phyloP scores from a whole-genome alignment of 2,329 filamentous ascomycete species.

The Cercospora sp. region DNA sequence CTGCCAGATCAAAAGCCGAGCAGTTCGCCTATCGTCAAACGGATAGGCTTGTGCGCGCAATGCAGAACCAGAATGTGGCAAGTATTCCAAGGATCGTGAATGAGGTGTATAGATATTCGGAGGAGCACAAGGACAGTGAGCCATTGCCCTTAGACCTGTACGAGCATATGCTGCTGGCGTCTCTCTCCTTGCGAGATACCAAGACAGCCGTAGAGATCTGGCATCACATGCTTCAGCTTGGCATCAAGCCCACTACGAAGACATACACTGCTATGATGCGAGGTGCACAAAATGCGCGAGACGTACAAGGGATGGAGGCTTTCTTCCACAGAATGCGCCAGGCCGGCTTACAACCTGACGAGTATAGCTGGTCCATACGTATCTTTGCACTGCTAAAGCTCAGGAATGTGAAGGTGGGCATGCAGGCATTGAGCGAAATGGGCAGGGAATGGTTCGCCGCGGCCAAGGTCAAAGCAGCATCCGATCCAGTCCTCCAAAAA shows the following conservation, averaged over 20 bases:
- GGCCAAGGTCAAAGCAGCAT: slow-evolving; percentile 28
- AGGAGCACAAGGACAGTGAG: slow-evolving; percentile 9
- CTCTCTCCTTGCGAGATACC: slow-evolving; percentile 47
- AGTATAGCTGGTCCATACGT: slow-evolving; percentile 67
- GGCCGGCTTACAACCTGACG: slow-evolving; percentile 63
- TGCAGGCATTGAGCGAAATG: slow-evolving; percentile 68
- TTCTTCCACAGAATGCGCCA: slow-evolving; percentile 67
- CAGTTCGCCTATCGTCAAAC: slow-evolving; percentile 17
- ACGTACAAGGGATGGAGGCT: slow-evolving; percentile 60
- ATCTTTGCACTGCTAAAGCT: slow-evolving; percentile 64
- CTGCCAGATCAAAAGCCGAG: slow-evolving; percentile 1
- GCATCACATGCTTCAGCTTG: slow-evolving; percentile 58
- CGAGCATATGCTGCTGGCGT: slow-evolving; percentile 50
- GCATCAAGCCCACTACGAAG: slow-evolving; percentile 59
- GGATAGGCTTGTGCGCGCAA: slow-evolving; percentile 17
- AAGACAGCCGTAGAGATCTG: slow-evolving; percentile 55
- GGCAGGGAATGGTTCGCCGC: slow-evolving; percentile 57
- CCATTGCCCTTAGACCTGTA: slow-evolving; percentile 34
- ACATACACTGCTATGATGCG: slow-evolving; percentile 75
- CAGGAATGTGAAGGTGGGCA: slow-evolving; percentile 54
- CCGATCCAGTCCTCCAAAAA: slow-evolving; percentile 15
- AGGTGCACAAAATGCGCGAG: slow-evolving; percentile 64
- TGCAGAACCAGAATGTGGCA: slow-evolving; percentile 1
- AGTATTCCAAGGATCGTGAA: slow-evolving; percentile 7
- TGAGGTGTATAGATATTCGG: slow-evolving; percentile 14